phyloP scores from a whole-genome alignment of 2,329 filamentous ascomycete genomes.

The Colletotrichum limetticola region DNA sequence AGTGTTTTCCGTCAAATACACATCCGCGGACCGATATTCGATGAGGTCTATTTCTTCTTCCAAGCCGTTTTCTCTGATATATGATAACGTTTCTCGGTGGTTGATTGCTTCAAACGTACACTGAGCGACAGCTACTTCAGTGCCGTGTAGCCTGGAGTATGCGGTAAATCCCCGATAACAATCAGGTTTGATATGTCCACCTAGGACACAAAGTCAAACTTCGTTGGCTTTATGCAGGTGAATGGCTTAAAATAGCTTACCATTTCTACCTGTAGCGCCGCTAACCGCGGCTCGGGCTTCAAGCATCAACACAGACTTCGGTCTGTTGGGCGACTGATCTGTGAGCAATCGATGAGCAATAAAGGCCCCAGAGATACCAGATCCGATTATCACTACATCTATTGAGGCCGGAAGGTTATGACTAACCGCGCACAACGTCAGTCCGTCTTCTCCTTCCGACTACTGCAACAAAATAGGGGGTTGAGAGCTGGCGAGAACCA shows the following conservation, averaged over 20 bases:
- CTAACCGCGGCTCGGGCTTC: neutral
- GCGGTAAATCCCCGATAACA: neutral
- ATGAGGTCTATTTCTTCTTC: neutral
- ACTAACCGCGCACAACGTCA: too few species aligned
- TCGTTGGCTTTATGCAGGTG: too few species aligned
- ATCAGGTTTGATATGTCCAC: neutral
- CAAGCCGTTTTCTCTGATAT: neutral
- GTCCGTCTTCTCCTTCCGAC: too few species aligned
- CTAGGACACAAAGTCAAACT: neutral
- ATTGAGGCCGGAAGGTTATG: fast-evolving
- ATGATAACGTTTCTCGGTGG: fast-evolving
- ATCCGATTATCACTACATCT: neutral
- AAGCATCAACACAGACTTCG: neutral
- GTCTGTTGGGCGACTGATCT: neutral
- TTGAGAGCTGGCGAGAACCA: too few species aligned
- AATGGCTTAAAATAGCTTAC: too few species aligned
- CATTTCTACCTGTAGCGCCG: neutral
- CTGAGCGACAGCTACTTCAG: fast-evolving
- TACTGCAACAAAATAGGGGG: too few species aligned
- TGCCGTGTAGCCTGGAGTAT: neutral
- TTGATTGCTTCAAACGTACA: fast-evolving
- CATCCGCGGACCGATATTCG: neutral
- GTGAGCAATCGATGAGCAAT: neutral
- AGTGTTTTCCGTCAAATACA: neutral
- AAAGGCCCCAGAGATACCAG: neutral